Evolutionary conservation across 2,329 filamentous ascomycete species (phyloP), one percentile per base, ranked within the genome.

Genomic region (Rhexocercosporidium sp.): DNA sequence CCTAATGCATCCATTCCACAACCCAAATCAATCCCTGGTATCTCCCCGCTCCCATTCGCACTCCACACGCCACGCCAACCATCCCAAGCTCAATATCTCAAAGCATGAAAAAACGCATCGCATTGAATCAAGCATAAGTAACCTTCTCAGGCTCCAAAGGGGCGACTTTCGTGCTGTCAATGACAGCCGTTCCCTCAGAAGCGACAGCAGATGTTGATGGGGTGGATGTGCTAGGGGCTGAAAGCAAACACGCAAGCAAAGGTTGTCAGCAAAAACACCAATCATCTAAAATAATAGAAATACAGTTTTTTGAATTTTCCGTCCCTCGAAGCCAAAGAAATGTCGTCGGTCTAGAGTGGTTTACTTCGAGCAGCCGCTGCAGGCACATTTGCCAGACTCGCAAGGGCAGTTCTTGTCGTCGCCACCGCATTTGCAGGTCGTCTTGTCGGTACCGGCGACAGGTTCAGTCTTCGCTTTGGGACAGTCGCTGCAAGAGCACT

Each of bases 401-500:
- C 80, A 82, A 18, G 72, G 72, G 64, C 80, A 82, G 20, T 69
- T 70, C 9, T 77, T 71, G 31, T 73, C 73, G 56, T 76, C 75
- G 65, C 77, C 81, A 41, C 75, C 78, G 71, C 77, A 80, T 47
- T 75, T 72, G 66, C 81, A 81, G 16, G 75, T 78, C 5, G 79
- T 79, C 74, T 80, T 80, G 47, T 79, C 77, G 5, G 76, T 77
- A 12, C 72, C 78, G 37, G 75, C 68, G 59, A 80, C 75, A 16
- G 69, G 72, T 59, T 76, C 73, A 69, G 79, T 80, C 77, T 82
- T 81, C 49, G 78, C 78, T 64, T 76, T 76, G 1, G 73, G 70
- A 62, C 80, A 81, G 18, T 75, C 76, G n/a, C 69, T 71, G 68
- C 81, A 82, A 49, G 74, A 77, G 72, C 81, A 82, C 20, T 76